These are phyloP conservation scores for Rhododendron henanense DNA, from an alignment of 148 eudicot genomes.

Conservation along the genomic window DNA sequence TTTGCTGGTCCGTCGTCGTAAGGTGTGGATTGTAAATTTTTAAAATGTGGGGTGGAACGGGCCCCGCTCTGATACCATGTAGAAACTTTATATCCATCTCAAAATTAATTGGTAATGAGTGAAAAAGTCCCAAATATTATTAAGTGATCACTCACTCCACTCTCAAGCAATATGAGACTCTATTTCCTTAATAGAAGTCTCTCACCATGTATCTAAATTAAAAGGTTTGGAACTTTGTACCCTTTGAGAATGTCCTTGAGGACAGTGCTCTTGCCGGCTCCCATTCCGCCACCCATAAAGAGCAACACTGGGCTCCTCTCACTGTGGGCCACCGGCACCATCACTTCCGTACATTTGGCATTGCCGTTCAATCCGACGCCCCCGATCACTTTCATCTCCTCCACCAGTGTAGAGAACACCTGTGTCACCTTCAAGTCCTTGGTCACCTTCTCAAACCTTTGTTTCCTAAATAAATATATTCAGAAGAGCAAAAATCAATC, in stretches of 20 bases:
- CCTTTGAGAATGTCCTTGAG: slow-evolving; percentile 80
- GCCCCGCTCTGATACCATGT: too few species aligned
- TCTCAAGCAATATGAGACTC: too few species aligned
- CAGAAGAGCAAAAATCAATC: background rate
- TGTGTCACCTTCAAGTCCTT: slow-evolving; percentile 62
- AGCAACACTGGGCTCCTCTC: slow-evolving; percentile 83
- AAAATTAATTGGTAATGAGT: too few species aligned
- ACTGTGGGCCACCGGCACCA: slow-evolving; percentile 72
- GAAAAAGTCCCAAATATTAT: too few species aligned
- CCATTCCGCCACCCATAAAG: slow-evolving; percentile 98
- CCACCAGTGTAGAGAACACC: slow-evolving; percentile 64
- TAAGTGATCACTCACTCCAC: too few species aligned
- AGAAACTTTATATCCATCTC: too few species aligned
- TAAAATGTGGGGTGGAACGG: too few species aligned
- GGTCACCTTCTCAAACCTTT: slow-evolving; percentile 68
- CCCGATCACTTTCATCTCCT: slow-evolving; percentile 80
- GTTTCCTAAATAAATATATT: slow-evolving; percentile 46
- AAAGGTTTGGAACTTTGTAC: slow-evolving; percentile 22
- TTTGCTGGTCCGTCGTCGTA: too few species aligned
- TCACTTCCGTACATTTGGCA: slow-evolving; percentile 58
- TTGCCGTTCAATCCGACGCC: slow-evolving; percentile 21
- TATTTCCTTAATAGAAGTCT: too few species aligned
- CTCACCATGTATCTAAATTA: too few species aligned
- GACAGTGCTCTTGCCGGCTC: slow-evolving; percentile 96
- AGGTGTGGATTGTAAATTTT: too few species aligned